These are phyloP conservation scores for Tetrapyrgos nigripes DNA, from an alignment of 1,284 basidiomycete species.

Conservation along the genomic window DNA sequence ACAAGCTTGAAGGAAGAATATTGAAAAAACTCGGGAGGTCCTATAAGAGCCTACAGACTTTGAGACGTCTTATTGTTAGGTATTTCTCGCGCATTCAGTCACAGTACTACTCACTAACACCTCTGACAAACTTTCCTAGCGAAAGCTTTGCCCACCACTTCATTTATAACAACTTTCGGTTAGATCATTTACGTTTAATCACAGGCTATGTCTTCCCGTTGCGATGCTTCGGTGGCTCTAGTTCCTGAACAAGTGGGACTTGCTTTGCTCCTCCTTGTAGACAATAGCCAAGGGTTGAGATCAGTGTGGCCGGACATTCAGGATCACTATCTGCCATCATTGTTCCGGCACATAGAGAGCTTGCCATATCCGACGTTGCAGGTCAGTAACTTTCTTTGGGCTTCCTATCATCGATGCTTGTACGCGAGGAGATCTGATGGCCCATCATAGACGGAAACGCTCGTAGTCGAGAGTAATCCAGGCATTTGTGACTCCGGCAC, in stretches of 20 bases:
- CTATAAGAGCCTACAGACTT: no score
- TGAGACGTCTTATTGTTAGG: no score
- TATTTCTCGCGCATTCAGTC: no score
- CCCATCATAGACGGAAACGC: no score
- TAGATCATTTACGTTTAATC: neutral
- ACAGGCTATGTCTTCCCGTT: neutral
- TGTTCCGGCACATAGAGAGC: constrained; percentile 46
- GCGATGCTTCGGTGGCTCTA: neutral
- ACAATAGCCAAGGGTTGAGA: constrained; percentile 61
- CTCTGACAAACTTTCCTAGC: no score
- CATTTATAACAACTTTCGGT: neutral
- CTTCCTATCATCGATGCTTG: neutral
- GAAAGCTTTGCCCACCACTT: neutral
- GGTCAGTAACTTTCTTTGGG: constrained; percentile 7
- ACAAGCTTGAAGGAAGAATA: no score
- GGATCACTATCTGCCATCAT: constrained; percentile 56
- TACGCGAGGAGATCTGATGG: no score
- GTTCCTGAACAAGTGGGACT: neutral
- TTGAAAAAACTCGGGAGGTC: no score
- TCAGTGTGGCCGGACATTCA: constrained; percentile 61
- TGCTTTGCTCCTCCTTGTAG: constrained; percentile 62
- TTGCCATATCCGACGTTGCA: constrained; percentile 4
- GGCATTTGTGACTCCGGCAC: neutral
- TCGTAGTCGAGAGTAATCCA: constrained; percentile 17
- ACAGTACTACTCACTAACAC: no score